Conservation (phyloP, 495 filamentous ascomycete species). For the Lophiostoma macrostomum region DNA sequence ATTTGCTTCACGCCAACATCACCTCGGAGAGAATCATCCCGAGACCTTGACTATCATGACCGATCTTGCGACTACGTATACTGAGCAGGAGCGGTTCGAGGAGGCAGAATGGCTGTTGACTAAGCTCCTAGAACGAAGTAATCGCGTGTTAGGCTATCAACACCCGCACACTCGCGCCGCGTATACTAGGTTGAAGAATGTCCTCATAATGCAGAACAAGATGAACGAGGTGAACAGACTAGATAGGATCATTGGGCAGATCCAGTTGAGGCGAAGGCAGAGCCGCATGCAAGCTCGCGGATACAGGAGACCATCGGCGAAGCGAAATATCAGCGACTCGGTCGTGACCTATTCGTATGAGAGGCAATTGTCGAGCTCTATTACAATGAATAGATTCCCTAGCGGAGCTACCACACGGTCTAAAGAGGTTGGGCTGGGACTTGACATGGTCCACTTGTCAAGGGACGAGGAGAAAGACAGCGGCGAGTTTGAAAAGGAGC, state of each 20-base stretch:
- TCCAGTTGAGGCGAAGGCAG: neutral
- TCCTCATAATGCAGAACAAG: neutral
- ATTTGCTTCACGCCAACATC: too few relatives aligned
- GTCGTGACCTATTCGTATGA: neutral
- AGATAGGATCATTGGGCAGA: neutral
- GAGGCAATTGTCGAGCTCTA: too few relatives aligned
- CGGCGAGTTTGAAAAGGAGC: neutral
- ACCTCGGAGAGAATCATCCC: constrained; percentile 1
- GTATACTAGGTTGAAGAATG: neutral
- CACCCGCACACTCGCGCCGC: constrained; percentile 3
- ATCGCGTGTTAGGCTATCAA: neutral
- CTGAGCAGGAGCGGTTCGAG: neutral
- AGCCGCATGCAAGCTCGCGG: neutral
- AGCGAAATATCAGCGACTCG: neutral
- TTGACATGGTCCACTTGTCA: neutral
- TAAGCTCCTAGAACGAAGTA: neutral
- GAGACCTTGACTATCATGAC: constrained; percentile 3
- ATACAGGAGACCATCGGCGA: neutral
- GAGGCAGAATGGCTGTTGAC: neutral
- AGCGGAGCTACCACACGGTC: neutral
- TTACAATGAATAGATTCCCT: too few relatives aligned
- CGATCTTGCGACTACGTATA: constrained; percentile 1
- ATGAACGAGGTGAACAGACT: neutral
- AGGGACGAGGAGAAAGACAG: neutral
- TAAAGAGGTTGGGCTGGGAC: neutral